Base-by-base conservation (phyloP, 495 filamentous ascomycete genomes). In the Letharia columbiana region DNA sequence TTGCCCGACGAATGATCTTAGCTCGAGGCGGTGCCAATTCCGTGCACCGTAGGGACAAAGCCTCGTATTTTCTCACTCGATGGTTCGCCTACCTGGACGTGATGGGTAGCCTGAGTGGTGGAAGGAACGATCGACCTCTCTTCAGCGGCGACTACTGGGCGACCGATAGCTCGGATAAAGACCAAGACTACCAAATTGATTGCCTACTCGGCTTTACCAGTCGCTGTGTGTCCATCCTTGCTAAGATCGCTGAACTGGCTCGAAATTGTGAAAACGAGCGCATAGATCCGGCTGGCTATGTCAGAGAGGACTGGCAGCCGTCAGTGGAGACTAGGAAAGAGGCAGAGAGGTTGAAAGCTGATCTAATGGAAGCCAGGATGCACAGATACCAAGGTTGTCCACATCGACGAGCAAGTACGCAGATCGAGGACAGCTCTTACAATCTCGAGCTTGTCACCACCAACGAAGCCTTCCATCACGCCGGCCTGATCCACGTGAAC, bases 41-140 rank as follows among this genome's bases (percentile, higher is more conserved):
- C 67, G 73, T 87, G 73, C 75, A 84, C 73, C 69, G 82, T 69
- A 73, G 79, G 40, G 89, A 92, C 72, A 84, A 82, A 37, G 83
- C 89, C 31, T 88, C 87, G 23, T 89, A 86, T 56, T 94, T 96
- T 73, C 82, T 95, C n/a, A 84, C 83, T 50, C 86, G 90, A 45
- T 96, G 91, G 91, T 88, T 93, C 68, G 87, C 88, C 12, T 96
- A 95, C 74, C 81, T 95, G 35, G 91, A 96, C 71, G 85, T 93
- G 9, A 78, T 95, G 52, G 91, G 90, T 37, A 83, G 83, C 63
- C 80, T 96, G 7, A 90, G 86, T 61, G 90, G 91, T 57, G 82
- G 86, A 63, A 81, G 84, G 69, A 85, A 80, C 45, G 82, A 83
- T 20, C 76, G 75, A 10, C 84, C 86, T 17, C 75, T 88, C 35